Conservation (phyloP, 129 eudicot genomes). For the Tagetes patula region DNA sequence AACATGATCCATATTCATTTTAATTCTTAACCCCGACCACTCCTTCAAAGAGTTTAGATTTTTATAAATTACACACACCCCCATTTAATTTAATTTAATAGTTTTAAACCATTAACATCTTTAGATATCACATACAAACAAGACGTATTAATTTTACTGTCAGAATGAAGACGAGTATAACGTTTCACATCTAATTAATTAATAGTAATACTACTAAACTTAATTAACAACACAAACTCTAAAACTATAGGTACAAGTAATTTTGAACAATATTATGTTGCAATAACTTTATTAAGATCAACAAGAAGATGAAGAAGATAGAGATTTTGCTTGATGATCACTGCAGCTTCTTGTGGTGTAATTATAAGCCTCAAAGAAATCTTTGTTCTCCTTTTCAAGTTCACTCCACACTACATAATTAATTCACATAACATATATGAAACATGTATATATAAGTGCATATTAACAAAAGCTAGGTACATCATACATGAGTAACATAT, state of each 20-base stretch:
- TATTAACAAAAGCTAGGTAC: neutral
- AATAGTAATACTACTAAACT: neutral
- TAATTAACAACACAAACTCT: slow-evolving; percentile 13
- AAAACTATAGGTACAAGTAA: slow-evolving; percentile 8
- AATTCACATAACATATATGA: neutral
- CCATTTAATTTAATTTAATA: no score
- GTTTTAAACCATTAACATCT: no score
- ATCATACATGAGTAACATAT: neutral
- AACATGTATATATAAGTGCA: slow-evolving; percentile 2
- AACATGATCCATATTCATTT: no score
- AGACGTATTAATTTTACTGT: no score
- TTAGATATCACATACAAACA: no score
- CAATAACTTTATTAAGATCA: neutral
- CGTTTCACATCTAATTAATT: neutral
- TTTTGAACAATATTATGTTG: neutral
- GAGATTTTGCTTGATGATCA: slow-evolving; percentile 12
- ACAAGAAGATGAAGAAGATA: slow-evolving; percentile 4
- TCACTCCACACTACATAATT: slow-evolving; percentile 71
- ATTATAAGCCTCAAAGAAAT: slow-evolving; percentile 56
- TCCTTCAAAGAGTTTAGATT: no score
- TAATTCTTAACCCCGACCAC: no score
- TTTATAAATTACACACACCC: no score
- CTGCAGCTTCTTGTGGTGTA: slow-evolving; percentile 17
- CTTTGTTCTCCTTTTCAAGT: slow-evolving; percentile 78
- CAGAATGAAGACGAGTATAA: no score